Evolutionary conservation across 352 stramenopile genomes (phyloP), one percentile per base, ranked within the genome.

Genomic region (Pythium inflatum): DNA sequence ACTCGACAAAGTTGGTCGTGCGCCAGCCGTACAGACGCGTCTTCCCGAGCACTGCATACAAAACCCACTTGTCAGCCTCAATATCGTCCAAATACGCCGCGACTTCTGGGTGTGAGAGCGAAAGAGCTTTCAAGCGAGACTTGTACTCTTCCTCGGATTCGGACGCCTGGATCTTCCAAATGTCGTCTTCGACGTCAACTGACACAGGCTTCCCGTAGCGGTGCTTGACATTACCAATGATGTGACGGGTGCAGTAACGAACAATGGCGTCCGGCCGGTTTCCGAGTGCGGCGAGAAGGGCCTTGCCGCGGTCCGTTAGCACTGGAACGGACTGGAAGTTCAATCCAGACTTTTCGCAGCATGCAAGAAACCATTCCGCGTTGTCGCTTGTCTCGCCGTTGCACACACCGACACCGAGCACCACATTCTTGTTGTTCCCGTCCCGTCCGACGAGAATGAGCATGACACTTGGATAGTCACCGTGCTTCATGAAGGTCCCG

Each of bases 391-490:
- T 18, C 16, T 58, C 50, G 2, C 14, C 6, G 9, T 78, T 66
- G 57, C 76, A 84, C 22, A 87, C 55, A 27, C 66, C 77, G 24
- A 87, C 59, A 0, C 75, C 79, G 34, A 82, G 46, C 0, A 73
- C 71, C 25, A 65, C 77, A 30, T 68, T 67, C 43, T 75, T 62
- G 36, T 81, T 79, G 58, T 87, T 82, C 27, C 80, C 76, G 61
- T 87, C 71, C 34, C 74, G 75, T 27, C 70, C 76, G 49, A 78
- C 57, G 11, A 87, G 60, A 1, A 64, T 27, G 13, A 64, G 56
- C 56, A 64, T 40, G 0, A 28, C n/a, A 48, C 84, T 75, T 2
- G 82, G 38, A 27, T 79, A 76, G 27, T 53, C 66, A 20, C 74
- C 73, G 30, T 74, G 66, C 28, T 79, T 81, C 74, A 85, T 83